Base-by-base conservation (phyloP, 2,329 filamentous ascomycete species). In the Whalleya microplaca region DNA sequence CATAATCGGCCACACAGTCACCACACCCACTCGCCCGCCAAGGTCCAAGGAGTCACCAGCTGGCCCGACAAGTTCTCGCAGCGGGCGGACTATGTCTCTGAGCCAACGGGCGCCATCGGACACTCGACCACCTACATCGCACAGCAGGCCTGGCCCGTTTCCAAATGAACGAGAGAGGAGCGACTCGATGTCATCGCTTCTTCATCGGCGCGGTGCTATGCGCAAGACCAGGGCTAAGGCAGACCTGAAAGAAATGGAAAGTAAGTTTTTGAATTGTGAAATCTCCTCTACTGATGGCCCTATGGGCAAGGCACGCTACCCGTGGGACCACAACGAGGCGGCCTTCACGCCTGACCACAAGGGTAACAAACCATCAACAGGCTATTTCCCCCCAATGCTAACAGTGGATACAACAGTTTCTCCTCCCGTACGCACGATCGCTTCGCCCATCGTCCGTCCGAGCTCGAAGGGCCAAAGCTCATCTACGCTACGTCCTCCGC, bases 281-380 rank as follows among this genome's bases (percentile, higher is more conserved):
- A 14, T 2, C 18, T 12, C 19, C 12, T 6, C 20, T n/a, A n/a
- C 16, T 2, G 50, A 46, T 2, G 43, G 32, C 4, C 43, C 43
- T 1, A 52, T 52, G 50, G 50, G 50, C 27, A 52, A 46, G 10
- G 32, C 50, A 6, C 50, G 50, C 9, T 42, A 23, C 1, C 50
- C 50, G 8, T 52, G 42, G 43, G 50, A 27, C 9, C 6, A 6
- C 10, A 7, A 14, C 10, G 32, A 16, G 32, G 14, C 7, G 32
- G 14, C 32, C 32, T 12, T 16, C 32, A 37, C 32, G 32, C 32
- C 8, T 16, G 32, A 16, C 10, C 10, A 37, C 3, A 16, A 16
- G 14, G 14, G 10, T 3, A 37, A 12, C 32, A 29, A 12, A 29
- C 27, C 27, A 29, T 5, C 27, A 12, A 37, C 32, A 12, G 14